Conservation (phyloP, 2,329 filamentous ascomycete genomes). For the Tolypocladium pustulatum region DNA sequence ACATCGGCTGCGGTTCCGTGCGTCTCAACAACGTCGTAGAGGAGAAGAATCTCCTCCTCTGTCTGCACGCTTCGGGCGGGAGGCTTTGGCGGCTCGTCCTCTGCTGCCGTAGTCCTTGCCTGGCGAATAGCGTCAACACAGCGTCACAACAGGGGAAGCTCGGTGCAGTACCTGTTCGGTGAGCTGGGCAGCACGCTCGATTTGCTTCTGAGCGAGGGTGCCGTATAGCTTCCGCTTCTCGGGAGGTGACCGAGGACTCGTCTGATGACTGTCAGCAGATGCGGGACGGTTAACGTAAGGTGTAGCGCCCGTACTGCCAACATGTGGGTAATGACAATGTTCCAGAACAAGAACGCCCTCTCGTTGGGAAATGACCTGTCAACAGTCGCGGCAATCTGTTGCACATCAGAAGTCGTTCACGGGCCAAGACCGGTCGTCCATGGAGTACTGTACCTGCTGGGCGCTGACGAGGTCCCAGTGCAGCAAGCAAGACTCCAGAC, state of each 20-base stretch:
- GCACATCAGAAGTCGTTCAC: neutral
- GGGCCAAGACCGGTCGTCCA: neutral
- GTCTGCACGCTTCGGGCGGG: conserved; percentile 25
- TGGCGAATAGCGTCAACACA: conserved; percentile 2
- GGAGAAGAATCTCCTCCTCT: conserved; percentile 40
- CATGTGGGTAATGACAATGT: conserved; percentile 41
- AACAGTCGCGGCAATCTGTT: conserved; percentile 41
- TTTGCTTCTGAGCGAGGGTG: conserved; percentile 38
- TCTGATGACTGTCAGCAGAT: conserved; percentile 18
- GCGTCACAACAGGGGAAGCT: neutral
- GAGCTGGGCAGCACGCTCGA: conserved; percentile 36
- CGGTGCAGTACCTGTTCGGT: conserved; percentile 27
- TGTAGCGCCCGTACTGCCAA: conserved; percentile 32
- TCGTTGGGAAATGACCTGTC: conserved; percentile 41
- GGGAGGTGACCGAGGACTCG: conserved; percentile 32
- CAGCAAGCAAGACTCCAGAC: conserved; percentile 41
- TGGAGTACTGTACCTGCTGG: conserved; percentile 33
- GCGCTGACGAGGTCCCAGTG: conserved; percentile 46
- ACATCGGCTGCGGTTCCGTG: conserved; percentile 32
- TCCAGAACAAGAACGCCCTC: conserved; percentile 41
- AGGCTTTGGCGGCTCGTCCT: conserved; percentile 9
- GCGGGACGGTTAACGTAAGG: neutral
- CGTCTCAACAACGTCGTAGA: conserved; percentile 34
- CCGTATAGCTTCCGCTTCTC: conserved; percentile 42
- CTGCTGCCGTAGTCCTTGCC: conserved; percentile 9